Conservation (phyloP, 1,139 yeast genomes). For the Meyerozyma athensensis region DNA sequence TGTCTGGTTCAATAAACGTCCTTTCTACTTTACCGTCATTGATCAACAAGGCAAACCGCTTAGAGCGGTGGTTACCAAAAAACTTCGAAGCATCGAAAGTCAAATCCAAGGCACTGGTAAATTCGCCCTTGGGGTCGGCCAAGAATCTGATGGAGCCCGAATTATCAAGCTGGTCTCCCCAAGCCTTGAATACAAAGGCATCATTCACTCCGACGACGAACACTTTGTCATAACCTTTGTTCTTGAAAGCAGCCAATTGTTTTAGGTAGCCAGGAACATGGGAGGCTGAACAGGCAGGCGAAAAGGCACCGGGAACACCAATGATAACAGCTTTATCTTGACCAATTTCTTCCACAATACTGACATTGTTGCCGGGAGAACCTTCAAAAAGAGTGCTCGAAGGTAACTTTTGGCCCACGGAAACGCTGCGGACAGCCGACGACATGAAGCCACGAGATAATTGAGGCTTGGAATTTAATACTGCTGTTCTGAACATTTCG, state of each 20-base stretch:
- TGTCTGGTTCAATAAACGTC: conserved; percentile 77
- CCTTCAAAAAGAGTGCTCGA: conserved; percentile 51
- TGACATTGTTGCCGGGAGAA: conserved; percentile 63
- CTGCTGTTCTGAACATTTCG: background rate
- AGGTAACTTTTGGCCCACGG: conserved; percentile 59
- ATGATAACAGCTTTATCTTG: conserved; percentile 56
- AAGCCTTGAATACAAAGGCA: conserved; percentile 77
- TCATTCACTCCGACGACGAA: conserved; percentile 80
- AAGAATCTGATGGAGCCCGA: conserved; percentile 46
- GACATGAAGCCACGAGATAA: conserved; percentile 20
- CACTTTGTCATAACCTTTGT: conserved; percentile 59
- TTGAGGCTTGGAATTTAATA: background rate
- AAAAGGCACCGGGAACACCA: conserved; percentile 90
- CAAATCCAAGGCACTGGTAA: conserved; percentile 59
- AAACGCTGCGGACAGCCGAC: conserved; percentile 28
- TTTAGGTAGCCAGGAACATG: conserved; percentile 78
- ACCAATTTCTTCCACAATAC: conserved; percentile 52
- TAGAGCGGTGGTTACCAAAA: conserved; percentile 71
- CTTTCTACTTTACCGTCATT: conserved; percentile 67
- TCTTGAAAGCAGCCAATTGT: conserved; percentile 45
- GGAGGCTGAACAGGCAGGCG: conserved; percentile 75
- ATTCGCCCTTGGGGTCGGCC: conserved; percentile 75
- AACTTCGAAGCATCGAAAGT: conserved; percentile 58
- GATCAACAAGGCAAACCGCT: conserved; percentile 72
- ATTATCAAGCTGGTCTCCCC: conserved; percentile 48